Evolutionary conservation across 2,329 filamentous ascomycete genomes (phyloP).

Genomic region (Calonectria pseudoreteaudii): DNA sequence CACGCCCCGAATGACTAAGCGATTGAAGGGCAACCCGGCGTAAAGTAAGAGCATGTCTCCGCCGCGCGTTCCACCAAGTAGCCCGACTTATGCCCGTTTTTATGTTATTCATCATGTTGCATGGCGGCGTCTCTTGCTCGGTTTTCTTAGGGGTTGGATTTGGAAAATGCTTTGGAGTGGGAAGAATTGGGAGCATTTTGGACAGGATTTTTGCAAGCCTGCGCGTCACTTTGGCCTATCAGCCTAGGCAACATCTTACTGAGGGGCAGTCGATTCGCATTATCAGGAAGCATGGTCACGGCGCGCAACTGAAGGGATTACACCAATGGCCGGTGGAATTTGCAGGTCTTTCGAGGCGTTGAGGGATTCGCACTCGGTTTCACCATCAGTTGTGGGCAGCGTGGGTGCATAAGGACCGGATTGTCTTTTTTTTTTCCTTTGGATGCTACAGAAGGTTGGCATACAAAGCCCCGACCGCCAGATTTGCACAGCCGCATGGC

Average conservation of each 20-base stretch:
- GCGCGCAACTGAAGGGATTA: conserved; percentile 13
- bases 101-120: conserved; percentile 50
- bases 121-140: conserved; percentile 50
- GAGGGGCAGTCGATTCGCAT: conserved; percentile 25
- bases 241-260: conserved; percentile 23
- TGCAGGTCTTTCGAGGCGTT: conserved; percentile 20
- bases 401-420: conserved; percentile 12
- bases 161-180: conserved; percentile 38
- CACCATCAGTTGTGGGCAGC: conserved; percentile 1
- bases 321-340: background rate
- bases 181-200: conserved; percentile 40
- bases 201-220: conserved; percentile 27
- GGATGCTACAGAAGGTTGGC: conserved; percentile 24
- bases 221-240: conserved; percentile 18
- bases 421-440: conserved; percentile 26
- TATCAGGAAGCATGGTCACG: conserved; percentile 9
- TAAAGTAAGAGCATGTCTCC: conserved; percentile 31
- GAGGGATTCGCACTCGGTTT: conserved; percentile 9
- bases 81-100: conserved; percentile 41
- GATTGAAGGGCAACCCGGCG: conserved; percentile 60
- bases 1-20: conserved; percentile 69
- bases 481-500: conserved; percentile 22
- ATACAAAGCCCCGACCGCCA: conserved; percentile 15
- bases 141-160: conserved; percentile 35
- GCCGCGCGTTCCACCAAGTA: conserved; percentile 13